Evolutionary conservation across 352 stramenopile species (phyloP), one percentile per base, ranked within the genome.

Genomic region (Bremia lactucae): DNA sequence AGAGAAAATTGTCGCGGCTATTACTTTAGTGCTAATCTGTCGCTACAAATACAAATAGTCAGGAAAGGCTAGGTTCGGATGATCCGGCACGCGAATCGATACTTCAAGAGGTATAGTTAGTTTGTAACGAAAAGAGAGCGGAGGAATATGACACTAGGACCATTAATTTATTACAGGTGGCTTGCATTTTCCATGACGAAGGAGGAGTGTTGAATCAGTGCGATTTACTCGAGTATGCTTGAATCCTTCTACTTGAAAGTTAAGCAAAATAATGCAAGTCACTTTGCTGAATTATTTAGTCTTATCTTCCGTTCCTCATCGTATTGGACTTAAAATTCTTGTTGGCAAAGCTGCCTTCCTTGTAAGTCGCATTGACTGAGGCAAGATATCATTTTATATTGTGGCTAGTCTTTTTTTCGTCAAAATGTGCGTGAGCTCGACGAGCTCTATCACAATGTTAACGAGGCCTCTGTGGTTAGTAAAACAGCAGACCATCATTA

Each of bases 361-460:
- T 79, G 3, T 86, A 50, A 14, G 72, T 85, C 15, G 72, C 65
- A 24, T 86, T 83, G 13, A 72, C 76, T 6, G 83, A 55, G 7
- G 69, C 67, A 0, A 73, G 62, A 29, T 66, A 83, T n/a, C n/a
- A n/a, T n/a, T n/a, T n/a, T n/a, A n/a, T n/a, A n/a, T n/a, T n/a
- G n/a, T n/a, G n/a, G n/a, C n/a, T n/a, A n/a, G n/a, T n/a, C n/a
- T n/a, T n/a, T n/a, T n/a, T n/a, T n/a, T n/a, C n/a, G n/a, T n/a
- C n/a, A n/a, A n/a, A n/a, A n/a, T n/a, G n/a, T n/a, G n/a, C n/a
- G n/a, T n/a, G n/a, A n/a, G n/a, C n/a, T n/a, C n/a, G n/a, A n/a
- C n/a, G n/a, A 95, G 49, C 83, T 91, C 6, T 96, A 68, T 42
- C 85, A 96, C 8, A 97, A 67, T n/a, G n/a, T n/a, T n/a, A n/a